A percentile compares a stretch with the other conserved stretches of the same genome.
These are phyloP conservation scores for Penicillium coffeae DNA, from an alignment of 495 filamentous ascomycete genomes.

Conservation along the genomic window DNA sequence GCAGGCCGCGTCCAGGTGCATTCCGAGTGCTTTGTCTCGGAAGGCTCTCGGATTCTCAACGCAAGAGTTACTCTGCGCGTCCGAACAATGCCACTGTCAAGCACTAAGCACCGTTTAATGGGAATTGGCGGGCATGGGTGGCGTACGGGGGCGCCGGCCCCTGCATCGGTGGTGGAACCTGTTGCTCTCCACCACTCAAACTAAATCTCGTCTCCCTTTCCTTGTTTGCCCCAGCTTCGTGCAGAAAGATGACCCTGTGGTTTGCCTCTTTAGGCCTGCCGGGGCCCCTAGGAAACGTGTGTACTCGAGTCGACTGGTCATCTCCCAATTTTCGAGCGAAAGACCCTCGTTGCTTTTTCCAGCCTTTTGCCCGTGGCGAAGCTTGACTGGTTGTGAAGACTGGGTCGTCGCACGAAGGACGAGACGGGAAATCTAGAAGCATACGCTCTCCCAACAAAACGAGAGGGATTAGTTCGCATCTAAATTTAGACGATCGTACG, in stretches of 20 bases:
- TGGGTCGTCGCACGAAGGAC: no score
- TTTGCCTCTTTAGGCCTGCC: not conserved
- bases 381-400: no score
- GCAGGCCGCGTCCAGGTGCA: not conserved
- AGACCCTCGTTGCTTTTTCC: not conserved
- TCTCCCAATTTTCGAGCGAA: not conserved
- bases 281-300: not conserved
- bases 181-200: conserved; percentile 1
- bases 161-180: conserved; percentile 12
- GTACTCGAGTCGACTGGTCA: not conserved
- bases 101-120: no score
- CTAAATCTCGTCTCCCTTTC: not conserved
- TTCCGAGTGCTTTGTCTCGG: no score
- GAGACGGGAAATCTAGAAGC: no score
- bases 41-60: not conserved
- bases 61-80: not conserved
- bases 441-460: no score
- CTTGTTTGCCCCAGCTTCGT: conserved; percentile 1
- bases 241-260: conserved; percentile 1
- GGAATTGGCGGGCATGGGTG: not conserved
- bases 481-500: no score
- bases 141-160: conserved; percentile 14
- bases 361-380: not conserved
- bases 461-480: no score
- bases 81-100: no score